Base-by-base conservation (phyloP, 106 monocot genomes). In the Hemerocallis citrina region DNA sequence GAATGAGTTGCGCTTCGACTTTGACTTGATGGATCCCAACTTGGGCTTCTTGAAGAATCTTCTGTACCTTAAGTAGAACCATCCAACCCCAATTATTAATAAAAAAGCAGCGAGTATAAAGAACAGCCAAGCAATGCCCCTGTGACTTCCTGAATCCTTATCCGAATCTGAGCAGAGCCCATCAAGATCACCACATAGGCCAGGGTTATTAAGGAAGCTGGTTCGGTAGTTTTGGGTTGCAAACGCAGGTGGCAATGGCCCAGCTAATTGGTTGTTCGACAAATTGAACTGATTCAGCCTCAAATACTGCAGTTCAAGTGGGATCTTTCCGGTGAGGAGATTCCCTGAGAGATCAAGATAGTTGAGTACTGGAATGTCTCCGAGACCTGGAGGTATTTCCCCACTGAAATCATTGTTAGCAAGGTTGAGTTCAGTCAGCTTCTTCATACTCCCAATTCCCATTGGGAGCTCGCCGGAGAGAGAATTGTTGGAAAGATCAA, bases 331-430 rank as follows among this genome's bases (percentile, higher is more conserved):
- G 29, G 66, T 75, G 35, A 86, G 66, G 19, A 15, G 3, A 43
- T 86, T 86, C 39, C 19, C 42, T 28, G 86, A 86, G 3, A 86
- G 72, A 51, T 91, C 85, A n/a, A 91, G 85, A 30, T 85, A 82
- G 57, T 85, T 85, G 24, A 91, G 79, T 45, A 69, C 71, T 2
- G 79, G 76, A 1, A 91, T 59, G 20, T n/a, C 51, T 10, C 90
- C 90, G 33, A 91, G 79, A 45, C 76, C 76, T 0, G 67, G 39
- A 0, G 90, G 90, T 29, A 91, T 85, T 57, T 13, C 49, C 7
- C 85, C 90, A 1, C 73, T 68, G 57, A 91, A 77, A 3, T 44
- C 67, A 43, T 91, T 91, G 61, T 57, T 28, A 0, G 70, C 73
- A 17, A 91, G 85, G 61, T 79, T 81, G 6, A 91, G 62, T 56